Evolutionary conservation across 2,329 filamentous ascomycete species (phyloP).

Genomic region (Dothistroma pini): DNA sequence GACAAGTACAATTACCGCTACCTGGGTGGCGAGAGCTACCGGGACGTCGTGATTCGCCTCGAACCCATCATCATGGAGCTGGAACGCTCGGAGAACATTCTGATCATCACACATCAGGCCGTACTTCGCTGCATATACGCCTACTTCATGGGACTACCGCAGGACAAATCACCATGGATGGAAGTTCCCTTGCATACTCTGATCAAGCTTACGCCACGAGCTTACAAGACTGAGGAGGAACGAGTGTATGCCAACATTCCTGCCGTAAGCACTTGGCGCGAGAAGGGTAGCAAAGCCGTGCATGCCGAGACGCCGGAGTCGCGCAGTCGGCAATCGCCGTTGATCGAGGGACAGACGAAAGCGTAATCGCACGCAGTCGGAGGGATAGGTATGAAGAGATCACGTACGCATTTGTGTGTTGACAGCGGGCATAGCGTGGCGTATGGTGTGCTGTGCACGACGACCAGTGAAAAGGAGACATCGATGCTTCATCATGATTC

Average conservation of each 20-base stretch:
- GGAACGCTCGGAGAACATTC: conserved; percentile 90
- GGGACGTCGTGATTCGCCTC: conserved; percentile 93
- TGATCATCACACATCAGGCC: conserved; percentile 97
- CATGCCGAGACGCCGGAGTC: conserved; percentile 55
- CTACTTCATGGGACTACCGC: conserved; percentile 97
- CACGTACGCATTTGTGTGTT: background rate
- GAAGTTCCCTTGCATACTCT: conserved; percentile 94
- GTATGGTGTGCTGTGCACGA: background rate
- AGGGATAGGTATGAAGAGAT: too few relatives aligned
- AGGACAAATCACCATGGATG: conserved; percentile 95
- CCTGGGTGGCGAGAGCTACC: conserved; percentile 90
- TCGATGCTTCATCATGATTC: background rate
- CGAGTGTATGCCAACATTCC: conserved; percentile 87
- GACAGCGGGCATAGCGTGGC: conserved; percentile 2
- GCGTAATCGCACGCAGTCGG: background rate
- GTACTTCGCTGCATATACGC: conserved; percentile 96
- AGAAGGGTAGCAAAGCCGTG: conserved; percentile 87
- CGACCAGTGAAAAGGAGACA: background rate
- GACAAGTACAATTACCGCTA: conserved; percentile 99
- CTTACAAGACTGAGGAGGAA: conserved; percentile 89
- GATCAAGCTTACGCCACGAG: conserved; percentile 92
- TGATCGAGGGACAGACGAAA: conserved; percentile 21
- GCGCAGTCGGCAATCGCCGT: conserved; percentile 18
- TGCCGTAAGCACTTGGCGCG: conserved; percentile 93
- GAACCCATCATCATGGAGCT: conserved; percentile 99